Percentiles rank a stretch among this genome's conserved stretches.
Evolutionary conservation across 225 moss, liverwort and hornwort genomes (phyloP).

Genomic region (Bryoerythrophyllum caledonicum): DNA sequence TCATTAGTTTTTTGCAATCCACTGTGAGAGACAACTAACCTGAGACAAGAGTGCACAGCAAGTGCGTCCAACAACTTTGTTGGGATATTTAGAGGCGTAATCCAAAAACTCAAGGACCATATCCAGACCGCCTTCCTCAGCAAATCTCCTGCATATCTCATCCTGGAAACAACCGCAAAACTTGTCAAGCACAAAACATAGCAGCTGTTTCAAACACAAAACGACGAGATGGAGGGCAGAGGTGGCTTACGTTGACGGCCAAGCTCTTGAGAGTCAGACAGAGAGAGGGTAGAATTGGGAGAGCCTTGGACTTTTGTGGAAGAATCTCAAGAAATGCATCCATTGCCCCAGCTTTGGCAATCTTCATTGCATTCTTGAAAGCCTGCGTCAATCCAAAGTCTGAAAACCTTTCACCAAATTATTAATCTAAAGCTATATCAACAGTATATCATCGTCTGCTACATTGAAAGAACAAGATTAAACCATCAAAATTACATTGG

Average conservation of each 20-base stretch:
- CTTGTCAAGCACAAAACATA: neutral
- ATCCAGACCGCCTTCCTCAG: slow-evolving; percentile 75
- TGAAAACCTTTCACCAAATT: slow-evolving; percentile 3
- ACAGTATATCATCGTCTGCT: too few relatives aligned
- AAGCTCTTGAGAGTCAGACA: slow-evolving; percentile 83
- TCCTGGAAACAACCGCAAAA: slow-evolving; percentile 55
- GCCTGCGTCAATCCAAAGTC: slow-evolving; percentile 51
- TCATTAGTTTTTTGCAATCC: neutral
- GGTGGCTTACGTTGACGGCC: slow-evolving; percentile 80
- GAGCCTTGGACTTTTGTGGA: slow-evolving; percentile 57
- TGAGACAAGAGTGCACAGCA: slow-evolving; percentile 73
- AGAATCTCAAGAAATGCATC: slow-evolving; percentile 74
- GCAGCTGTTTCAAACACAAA: neutral
- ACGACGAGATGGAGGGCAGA: slow-evolving; percentile 16
- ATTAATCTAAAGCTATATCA: too few relatives aligned
- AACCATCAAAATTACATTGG: slow-evolving; percentile 56
- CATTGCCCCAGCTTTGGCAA: slow-evolving; percentile 87
- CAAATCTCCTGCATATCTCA: slow-evolving; percentile 86
- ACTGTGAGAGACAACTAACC: slow-evolving; percentile 37
- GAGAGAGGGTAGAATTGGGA: slow-evolving; percentile 66
- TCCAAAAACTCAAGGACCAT: slow-evolving; percentile 67
- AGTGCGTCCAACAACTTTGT: slow-evolving; percentile 66
- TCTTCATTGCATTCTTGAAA: slow-evolving; percentile 86
- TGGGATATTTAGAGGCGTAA: slow-evolving; percentile 54
- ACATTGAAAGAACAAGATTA: slow-evolving; percentile 15